These are phyloP conservation scores for Wickerhamomyces queroliae DNA, from an alignment of 805 yeast genomes.

Conservation along the genomic window DNA sequence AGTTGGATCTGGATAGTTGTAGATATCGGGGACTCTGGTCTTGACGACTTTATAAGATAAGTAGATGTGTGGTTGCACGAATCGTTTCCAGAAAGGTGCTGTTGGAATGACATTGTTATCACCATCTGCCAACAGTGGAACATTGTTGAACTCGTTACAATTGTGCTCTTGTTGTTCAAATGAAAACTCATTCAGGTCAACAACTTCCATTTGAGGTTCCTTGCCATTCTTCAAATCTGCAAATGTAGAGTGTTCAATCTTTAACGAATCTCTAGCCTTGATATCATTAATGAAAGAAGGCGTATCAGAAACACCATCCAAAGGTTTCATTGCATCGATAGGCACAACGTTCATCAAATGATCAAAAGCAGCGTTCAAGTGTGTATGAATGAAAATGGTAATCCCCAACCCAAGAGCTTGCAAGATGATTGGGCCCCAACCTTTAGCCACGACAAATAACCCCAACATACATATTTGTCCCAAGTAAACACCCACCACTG, in stretches of 20 bases:
- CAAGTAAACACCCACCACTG: conserved; percentile 80
- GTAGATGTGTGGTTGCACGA: conserved; percentile 51
- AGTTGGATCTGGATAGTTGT: conserved; percentile 42
- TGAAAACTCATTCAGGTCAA: conserved; percentile 18
- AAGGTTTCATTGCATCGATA: conserved; percentile 69
- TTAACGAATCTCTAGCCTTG: conserved; percentile 4
- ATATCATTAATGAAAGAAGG: conserved; percentile 40
- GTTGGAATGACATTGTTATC: conserved; percentile 25
- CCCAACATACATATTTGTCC: conserved; percentile 87
- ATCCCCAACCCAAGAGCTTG: conserved; percentile 58
- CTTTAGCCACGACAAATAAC: conserved; percentile 83
- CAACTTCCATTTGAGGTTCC: conserved; percentile 22
- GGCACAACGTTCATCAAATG: conserved; percentile 55
- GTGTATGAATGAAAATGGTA: conserved; percentile 66
- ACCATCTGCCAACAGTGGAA: conserved; percentile 72
- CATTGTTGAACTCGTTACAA: conserved; percentile 22
- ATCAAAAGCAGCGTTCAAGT: conserved; percentile 61
- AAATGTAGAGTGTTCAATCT: conserved; percentile 2
- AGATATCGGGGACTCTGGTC: conserved; percentile 53
- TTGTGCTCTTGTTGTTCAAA: conserved; percentile 13
- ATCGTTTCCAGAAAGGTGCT: conserved; percentile 39
- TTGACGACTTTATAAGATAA: conserved; percentile 42
- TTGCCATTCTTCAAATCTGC: conserved; percentile 10
- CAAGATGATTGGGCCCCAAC: conserved; percentile 90
- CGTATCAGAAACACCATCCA: conserved; percentile 65